phyloP scores from a whole-genome alignment of 371 early-diverging fungal genomes.

The Syncephalis plumigaleata region DNA sequence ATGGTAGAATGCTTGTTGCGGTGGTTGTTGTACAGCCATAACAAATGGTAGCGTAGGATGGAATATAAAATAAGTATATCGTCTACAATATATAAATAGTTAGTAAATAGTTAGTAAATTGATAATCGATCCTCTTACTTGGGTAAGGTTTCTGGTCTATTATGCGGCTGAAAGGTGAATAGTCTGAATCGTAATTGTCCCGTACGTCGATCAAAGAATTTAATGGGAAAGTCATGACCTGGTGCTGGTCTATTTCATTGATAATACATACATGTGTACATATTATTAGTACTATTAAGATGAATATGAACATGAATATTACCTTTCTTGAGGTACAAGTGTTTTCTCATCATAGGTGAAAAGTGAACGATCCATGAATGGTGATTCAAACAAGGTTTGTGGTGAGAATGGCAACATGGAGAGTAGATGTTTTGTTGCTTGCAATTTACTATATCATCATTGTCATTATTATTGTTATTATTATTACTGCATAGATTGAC shows the following conservation, averaged over 20 bases:
- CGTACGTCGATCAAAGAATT: constrained; percentile 28
- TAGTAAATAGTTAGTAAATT: constrained; percentile 1
- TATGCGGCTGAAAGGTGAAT: constrained; percentile 17
- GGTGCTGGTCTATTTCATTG: constrained; percentile 16
- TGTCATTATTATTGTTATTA: neutral
- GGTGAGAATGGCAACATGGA: constrained; percentile 29
- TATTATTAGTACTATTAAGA: neutral
- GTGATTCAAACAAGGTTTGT: constrained; percentile 30
- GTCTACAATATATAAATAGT: no score
- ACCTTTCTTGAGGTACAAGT: constrained; percentile 30
- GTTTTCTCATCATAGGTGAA: constrained; percentile 41
- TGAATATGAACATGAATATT: constrained; percentile 1
- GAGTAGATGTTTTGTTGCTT: constrained; percentile 29
- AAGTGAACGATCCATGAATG: constrained; percentile 32
- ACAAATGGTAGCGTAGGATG: constrained; percentile 40
- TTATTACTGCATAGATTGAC: neutral
- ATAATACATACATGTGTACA: neutral
- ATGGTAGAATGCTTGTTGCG: neutral
- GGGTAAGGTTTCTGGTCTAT: neutral
- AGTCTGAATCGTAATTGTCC: constrained; percentile 29
- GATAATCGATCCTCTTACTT: constrained; percentile 2
- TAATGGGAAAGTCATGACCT: constrained; percentile 25
- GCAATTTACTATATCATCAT: constrained; percentile 16
- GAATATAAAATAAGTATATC: constrained; percentile 26
- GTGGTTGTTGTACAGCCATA: constrained; percentile 14